Evolutionary conservation across 768 basidiomycete species (phyloP).

Genomic region (Gymnopilus junonius): DNA sequence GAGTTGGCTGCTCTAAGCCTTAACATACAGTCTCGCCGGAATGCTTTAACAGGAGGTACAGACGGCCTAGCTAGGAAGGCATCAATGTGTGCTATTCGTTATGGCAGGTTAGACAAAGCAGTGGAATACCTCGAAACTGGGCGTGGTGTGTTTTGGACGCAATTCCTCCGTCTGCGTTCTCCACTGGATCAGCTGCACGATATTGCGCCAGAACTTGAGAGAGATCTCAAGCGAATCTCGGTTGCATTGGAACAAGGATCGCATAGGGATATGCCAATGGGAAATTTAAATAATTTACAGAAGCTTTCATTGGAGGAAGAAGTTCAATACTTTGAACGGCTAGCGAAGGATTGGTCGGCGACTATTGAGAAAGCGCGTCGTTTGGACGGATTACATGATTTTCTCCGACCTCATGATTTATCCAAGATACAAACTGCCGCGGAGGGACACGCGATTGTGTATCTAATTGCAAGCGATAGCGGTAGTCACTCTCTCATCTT

Average conservation of each 20-base stretch:
- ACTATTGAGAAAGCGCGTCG: constrained; percentile 4
- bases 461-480: constrained; percentile 4
- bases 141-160: constrained; percentile 17
- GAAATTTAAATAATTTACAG: neutral
- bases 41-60: neutral
- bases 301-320: constrained; percentile 9
- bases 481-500: constrained; percentile 13
- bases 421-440: constrained; percentile 5
- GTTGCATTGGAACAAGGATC: neutral
- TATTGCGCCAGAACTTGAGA: constrained; percentile 6
- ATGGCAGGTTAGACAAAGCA: constrained; percentile 8
- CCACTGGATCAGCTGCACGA: constrained; percentile 13
- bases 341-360: constrained; percentile 5
- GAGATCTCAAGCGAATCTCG: neutral
- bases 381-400: constrained; percentile 11
- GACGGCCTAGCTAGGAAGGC: constrained; percentile 16
- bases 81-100: constrained; percentile 9
- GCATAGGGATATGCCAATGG: neutral
- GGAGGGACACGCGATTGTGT: neutral
- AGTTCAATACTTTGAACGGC: neutral
- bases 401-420: constrained; percentile 3
- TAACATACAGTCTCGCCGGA: constrained; percentile 13
- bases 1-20: constrained; percentile 10
- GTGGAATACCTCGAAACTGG: constrained; percentile 16
- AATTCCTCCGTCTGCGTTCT: constrained; percentile 12